phyloP scores from a whole-genome alignment of 2,329 filamentous ascomycete species.

The Hypoxylon sp. region DNA sequence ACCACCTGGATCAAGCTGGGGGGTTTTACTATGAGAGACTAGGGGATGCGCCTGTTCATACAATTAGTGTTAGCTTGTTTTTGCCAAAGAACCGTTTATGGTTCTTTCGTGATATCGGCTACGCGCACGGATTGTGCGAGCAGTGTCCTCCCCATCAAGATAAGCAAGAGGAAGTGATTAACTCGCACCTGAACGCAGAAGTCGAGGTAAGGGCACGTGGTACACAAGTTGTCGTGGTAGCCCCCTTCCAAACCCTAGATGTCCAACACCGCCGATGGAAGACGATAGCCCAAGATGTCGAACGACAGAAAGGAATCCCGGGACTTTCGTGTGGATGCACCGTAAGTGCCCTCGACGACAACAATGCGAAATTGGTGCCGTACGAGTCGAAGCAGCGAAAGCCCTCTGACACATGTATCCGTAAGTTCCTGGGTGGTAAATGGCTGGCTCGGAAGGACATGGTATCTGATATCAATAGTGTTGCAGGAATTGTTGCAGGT shows the following conservation, averaged over 20 bases:
- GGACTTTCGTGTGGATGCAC: slow-evolving; percentile 56
- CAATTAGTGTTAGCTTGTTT: slow-evolving; percentile 66
- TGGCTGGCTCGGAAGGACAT: slow-evolving; percentile 59
- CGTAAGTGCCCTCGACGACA: slow-evolving; percentile 57
- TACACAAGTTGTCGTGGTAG: not conserved
- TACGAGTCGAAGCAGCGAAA: slow-evolving; percentile 61
- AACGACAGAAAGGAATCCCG: slow-evolving; percentile 52
- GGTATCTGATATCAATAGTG: slow-evolving; percentile 55
- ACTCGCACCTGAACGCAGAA: slow-evolving; percentile 29
- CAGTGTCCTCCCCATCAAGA: slow-evolving; percentile 51
- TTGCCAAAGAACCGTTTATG: slow-evolving; percentile 62
- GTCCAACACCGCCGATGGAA: slow-evolving; percentile 54
- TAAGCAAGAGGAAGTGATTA: slow-evolving; percentile 29
- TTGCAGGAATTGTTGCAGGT: slow-evolving; percentile 55
- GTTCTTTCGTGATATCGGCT: slow-evolving; percentile 62
- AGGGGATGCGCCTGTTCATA: slow-evolving; percentile 63
- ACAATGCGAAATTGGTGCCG: slow-evolving; percentile 61
- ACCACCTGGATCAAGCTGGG: slow-evolving; percentile 61
- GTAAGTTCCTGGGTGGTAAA: slow-evolving; percentile 57
- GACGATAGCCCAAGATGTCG: slow-evolving; percentile 54
- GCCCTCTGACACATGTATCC: slow-evolving; percentile 59
- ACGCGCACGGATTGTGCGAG: slow-evolving; percentile 59
- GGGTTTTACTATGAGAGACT: slow-evolving; percentile 62
- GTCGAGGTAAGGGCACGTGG: not conserved
- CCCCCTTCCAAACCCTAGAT: slow-evolving; percentile 43